phyloP scores from a whole-genome alignment of 805 yeast species.

The Ogataea methylovora region DNA sequence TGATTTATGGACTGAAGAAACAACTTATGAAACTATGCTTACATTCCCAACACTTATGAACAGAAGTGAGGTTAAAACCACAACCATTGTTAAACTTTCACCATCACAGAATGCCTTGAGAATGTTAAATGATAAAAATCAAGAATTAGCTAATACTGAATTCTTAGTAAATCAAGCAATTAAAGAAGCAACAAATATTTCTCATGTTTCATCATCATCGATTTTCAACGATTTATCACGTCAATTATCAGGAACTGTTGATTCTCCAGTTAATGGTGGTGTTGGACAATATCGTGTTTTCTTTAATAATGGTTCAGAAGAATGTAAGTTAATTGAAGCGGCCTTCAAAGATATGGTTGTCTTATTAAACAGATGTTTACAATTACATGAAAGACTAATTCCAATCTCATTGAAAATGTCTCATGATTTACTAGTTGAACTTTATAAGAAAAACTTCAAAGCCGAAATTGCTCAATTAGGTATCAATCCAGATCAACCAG shows the following conservation, averaged over 20 bases:
- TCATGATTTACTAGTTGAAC: constrained; percentile 57
- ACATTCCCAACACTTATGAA: constrained; percentile 87
- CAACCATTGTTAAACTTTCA: constrained; percentile 50
- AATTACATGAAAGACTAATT: constrained; percentile 60
- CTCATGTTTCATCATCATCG: constrained; percentile 22
- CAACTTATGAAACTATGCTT: constrained; percentile 64
- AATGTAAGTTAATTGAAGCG: constrained; percentile 23
- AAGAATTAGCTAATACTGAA: constrained; percentile 65
- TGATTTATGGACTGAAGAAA: constrained; percentile 86
- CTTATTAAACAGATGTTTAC: constrained; percentile 58
- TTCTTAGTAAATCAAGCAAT: constrained; percentile 47
- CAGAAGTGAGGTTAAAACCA: constrained; percentile 58
- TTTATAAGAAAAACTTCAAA: constrained; percentile 61
- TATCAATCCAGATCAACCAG: constrained; percentile 13
- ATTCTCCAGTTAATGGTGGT: constrained; percentile 91
- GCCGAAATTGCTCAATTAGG: constrained; percentile 45
- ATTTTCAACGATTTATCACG: constrained; percentile 61
- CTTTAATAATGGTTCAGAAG: constrained; percentile 27
- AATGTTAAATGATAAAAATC: constrained; percentile 57
- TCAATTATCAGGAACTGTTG: constrained; percentile 77
- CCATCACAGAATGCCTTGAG: constrained; percentile 80
- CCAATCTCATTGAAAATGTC: constrained; percentile 48
- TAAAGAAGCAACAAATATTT: constrained; percentile 29
- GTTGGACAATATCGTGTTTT: constrained; percentile 75
- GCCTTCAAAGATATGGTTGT: constrained; percentile 64